Evolutionary conservation across 2,329 filamentous ascomycete species (phyloP).

Genomic region (Cercospora citrullina): DNA sequence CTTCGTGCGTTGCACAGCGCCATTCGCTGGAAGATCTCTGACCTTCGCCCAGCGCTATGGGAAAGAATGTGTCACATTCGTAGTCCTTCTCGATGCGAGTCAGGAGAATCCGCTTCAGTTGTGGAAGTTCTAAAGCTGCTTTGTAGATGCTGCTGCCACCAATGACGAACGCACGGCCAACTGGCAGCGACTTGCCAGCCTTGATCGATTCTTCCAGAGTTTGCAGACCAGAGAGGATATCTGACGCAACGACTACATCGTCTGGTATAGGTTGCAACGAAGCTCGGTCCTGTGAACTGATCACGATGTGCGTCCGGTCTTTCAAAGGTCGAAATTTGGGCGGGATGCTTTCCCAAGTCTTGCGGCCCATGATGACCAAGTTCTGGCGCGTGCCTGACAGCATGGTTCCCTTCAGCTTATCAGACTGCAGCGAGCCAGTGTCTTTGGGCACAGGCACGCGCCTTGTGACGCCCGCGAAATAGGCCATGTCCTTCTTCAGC

Average conservation of each 20-base stretch:
- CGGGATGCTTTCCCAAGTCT: slow-evolving; percentile 93
- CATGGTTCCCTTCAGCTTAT: slow-evolving; percentile 26
- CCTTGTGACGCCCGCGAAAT: slow-evolving; percentile 88
- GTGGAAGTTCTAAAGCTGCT: slow-evolving; percentile 61
- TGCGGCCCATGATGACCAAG: slow-evolving; percentile 94
- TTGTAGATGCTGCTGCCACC: slow-evolving; percentile 85
- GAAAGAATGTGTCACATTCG: slow-evolving; percentile 75
- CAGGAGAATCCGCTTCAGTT: slow-evolving; percentile 65
- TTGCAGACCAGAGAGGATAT: slow-evolving; percentile 34
- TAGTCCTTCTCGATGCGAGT: slow-evolving; percentile 69
- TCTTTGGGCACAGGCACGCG: slow-evolving; percentile 58
- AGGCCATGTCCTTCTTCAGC: slow-evolving; percentile 87
- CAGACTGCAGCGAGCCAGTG: slow-evolving; percentile 32
- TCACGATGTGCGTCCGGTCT: slow-evolving; percentile 77
- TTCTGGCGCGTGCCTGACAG: slow-evolving; percentile 38
- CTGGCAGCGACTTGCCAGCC: slow-evolving; percentile 28
- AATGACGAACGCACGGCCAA: slow-evolving; percentile 76
- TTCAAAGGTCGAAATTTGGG: slow-evolving; percentile 73
- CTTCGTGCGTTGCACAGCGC: slow-evolving; percentile 54
- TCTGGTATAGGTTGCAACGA: slow-evolving; percentile 34
- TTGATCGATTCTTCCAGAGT: slow-evolving; percentile 38
- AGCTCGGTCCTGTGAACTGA: slow-evolving; percentile 55
- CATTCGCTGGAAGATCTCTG: slow-evolving; percentile 48
- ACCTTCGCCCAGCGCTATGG: slow-evolving; percentile 53
- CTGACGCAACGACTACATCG: slow-evolving; percentile 56